Conservation (phyloP, 2,329 filamentous ascomycete genomes). For the Colletotrichum sp. region DNA sequence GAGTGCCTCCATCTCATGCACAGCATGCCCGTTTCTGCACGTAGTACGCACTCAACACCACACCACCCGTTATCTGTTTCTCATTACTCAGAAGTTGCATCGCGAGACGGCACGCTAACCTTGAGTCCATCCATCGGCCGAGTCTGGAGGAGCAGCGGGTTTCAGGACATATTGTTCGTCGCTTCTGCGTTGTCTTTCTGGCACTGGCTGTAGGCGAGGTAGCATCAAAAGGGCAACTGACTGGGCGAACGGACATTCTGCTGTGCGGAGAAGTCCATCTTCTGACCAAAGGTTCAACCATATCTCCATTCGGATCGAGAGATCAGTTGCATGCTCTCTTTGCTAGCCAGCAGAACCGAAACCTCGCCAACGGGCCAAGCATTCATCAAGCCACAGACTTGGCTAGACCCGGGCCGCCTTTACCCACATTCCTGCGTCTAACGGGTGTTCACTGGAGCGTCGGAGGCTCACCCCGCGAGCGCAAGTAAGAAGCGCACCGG, state of each 20-base stretch:
- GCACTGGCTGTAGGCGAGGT: neutral
- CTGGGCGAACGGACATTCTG: neutral
- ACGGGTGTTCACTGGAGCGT: neutral
- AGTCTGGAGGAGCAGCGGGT: neutral
- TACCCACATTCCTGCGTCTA: neutral
- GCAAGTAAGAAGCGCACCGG: neutral
- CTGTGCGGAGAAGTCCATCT: neutral
- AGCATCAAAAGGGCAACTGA: neutral
- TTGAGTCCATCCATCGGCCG: neutral
- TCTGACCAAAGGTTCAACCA: neutral
- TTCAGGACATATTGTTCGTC: neutral
- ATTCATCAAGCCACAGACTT: neutral
- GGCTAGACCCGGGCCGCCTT: neutral
- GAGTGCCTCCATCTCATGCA: neutral
- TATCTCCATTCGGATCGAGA: neutral
- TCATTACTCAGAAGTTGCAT: neutral
- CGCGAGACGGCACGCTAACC: neutral
- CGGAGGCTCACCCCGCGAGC: neutral
- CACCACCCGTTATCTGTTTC: neutral
- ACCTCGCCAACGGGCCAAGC: neutral
- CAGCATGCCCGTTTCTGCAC: neutral
- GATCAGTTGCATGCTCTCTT: neutral
- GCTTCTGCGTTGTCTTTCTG: neutral
- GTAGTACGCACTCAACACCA: neutral
- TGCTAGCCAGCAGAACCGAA: neutral